Percentiles rank a stretch among this genome's conserved stretches.
Conservation (phyloP, 2,329 filamentous ascomycete species). For the Tolypocladium nubicola region DNA sequence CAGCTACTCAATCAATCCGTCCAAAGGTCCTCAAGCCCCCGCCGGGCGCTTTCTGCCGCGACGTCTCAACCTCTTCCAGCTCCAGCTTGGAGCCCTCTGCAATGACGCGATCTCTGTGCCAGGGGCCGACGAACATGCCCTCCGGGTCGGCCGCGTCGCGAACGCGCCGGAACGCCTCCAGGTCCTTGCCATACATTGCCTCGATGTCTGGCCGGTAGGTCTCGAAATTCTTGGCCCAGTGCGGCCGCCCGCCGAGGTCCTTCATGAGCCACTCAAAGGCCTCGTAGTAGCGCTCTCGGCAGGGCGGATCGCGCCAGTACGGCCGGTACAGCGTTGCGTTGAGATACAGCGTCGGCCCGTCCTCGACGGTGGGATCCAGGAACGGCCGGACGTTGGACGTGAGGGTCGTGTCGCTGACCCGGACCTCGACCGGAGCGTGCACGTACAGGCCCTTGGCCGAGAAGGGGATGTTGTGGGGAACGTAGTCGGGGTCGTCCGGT, state of each 20-base stretch:
- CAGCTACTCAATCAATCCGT: neutral
- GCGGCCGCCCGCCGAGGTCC: slow-evolving; percentile 69
- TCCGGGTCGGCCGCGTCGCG: slow-evolving; percentile 64
- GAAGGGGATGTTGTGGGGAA: slow-evolving; percentile 64
- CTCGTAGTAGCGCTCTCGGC: slow-evolving; percentile 68
- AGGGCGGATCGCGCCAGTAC: slow-evolving; percentile 68
- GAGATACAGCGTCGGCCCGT: slow-evolving; percentile 72
- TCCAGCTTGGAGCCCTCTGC: slow-evolving; percentile 19
- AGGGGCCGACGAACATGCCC: slow-evolving; percentile 83
- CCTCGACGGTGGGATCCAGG: slow-evolving; percentile 59
- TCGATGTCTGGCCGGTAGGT: slow-evolving; percentile 50
- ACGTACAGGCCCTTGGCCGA: slow-evolving; percentile 71
- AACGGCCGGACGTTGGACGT: slow-evolving; percentile 26
- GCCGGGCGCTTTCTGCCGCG: slow-evolving; percentile 11
- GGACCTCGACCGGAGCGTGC: slow-evolving; percentile 87
- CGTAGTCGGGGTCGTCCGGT: slow-evolving; percentile 54
- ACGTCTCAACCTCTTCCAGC: slow-evolving; percentile 25
- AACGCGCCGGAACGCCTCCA: slow-evolving; percentile 57
- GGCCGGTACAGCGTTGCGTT: slow-evolving; percentile 86
- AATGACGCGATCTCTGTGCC: slow-evolving; percentile 66
- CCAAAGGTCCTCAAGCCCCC: slow-evolving; percentile 14
- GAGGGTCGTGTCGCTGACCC: slow-evolving; percentile 59
- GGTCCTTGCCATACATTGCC: slow-evolving; percentile 56
- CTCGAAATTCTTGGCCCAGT: slow-evolving; percentile 90
- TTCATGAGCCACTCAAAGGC: slow-evolving; percentile 88